phyloP scores from a whole-genome alignment of 768 basidiomycete species.

The Naganishia friedmannii region DNA sequence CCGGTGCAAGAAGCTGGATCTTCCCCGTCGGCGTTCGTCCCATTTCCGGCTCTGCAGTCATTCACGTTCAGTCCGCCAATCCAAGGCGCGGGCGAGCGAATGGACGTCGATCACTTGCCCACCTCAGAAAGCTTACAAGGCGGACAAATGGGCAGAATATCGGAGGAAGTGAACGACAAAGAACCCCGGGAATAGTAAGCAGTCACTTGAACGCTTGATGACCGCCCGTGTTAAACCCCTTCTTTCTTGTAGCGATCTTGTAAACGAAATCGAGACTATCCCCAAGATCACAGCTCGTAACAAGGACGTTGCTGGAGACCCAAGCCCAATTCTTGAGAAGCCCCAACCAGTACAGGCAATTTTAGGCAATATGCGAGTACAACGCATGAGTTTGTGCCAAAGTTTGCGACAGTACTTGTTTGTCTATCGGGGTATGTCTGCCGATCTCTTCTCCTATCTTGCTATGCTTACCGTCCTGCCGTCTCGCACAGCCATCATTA shows the following conservation, averaged over 20 bases:
- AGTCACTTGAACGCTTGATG: neutral
- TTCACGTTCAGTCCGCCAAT: slow-evolving; percentile 24
- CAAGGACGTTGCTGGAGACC: slow-evolving; percentile 31
- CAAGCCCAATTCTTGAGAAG: slow-evolving; percentile 63
- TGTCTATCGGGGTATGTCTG: slow-evolving; percentile 65
- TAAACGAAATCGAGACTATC: slow-evolving; percentile 20
- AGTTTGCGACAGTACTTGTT: slow-evolving; percentile 92
- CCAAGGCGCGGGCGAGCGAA: neutral
- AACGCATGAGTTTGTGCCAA: slow-evolving; percentile 94
- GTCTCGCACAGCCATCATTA: slow-evolving; percentile 42
- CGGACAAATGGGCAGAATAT: neutral
- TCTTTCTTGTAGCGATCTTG: slow-evolving; percentile 10
- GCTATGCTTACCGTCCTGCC: neutral
- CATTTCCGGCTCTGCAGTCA: slow-evolving; percentile 11
- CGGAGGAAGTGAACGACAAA: slow-evolving; percentile 8
- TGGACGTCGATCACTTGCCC: slow-evolving; percentile 5
- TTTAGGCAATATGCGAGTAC: slow-evolving; percentile 89
- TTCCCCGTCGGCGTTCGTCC: neutral
- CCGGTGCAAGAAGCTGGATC: neutral
- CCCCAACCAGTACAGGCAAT: slow-evolving; percentile 74
- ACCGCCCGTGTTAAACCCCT: too few relatives aligned
- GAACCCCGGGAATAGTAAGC: slow-evolving; percentile 4
- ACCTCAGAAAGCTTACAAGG: neutral
- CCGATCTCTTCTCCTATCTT: neutral
- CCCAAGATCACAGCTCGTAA: slow-evolving; percentile 52